Percentiles rank a stretch among this genome's conserved stretches.
These are phyloP conservation scores for Neoarthrinium moseri DNA, from an alignment of 2,329 filamentous ascomycete genomes.

Conservation along the genomic window DNA sequence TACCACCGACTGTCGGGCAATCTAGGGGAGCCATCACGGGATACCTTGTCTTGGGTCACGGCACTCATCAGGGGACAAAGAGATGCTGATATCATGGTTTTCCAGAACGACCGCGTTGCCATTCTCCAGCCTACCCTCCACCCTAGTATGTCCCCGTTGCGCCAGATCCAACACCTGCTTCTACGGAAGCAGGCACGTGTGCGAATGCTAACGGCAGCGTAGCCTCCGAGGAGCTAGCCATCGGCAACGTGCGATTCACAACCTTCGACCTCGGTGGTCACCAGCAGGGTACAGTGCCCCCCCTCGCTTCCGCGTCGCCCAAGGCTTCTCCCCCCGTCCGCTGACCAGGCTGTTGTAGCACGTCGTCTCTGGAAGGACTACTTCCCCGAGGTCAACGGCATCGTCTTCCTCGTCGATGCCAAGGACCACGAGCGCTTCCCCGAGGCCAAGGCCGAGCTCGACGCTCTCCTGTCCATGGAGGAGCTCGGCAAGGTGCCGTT, in stretches of 20 bases:
- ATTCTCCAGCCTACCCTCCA: conserved; percentile 89
- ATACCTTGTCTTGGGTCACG: no score
- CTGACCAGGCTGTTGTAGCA: conserved; percentile 47
- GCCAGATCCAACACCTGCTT: conserved; percentile 6
- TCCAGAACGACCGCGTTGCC: conserved; percentile 85
- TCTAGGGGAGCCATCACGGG: no score
- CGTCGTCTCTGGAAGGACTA: conserved; percentile 96
- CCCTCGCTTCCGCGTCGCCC: conserved; percentile 13
- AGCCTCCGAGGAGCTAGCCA: conserved; percentile 90
- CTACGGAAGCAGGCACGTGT: conserved; percentile 22
- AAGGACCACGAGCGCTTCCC: conserved; percentile 93
- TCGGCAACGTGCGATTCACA: conserved; percentile 91
- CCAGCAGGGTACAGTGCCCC: conserved; percentile 68
- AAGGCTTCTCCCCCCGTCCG: background rate
- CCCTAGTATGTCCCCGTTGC: conserved; percentile 64
- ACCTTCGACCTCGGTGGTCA: conserved; percentile 93
- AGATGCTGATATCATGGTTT: background rate
- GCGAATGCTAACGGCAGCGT: conserved; percentile 18
- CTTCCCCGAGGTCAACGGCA: conserved; percentile 93
- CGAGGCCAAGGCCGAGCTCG: conserved; percentile 96
- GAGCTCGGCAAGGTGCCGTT: conserved; percentile 95
- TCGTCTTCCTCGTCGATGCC: conserved; percentile 96
- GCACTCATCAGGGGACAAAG: no score
- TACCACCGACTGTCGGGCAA: no score
- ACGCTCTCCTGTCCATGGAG: conserved; percentile 94